Evolutionary conservation across 108 stramenopile genomes (phyloP).

Genomic region (Cyclotella kingstonii): DNA sequence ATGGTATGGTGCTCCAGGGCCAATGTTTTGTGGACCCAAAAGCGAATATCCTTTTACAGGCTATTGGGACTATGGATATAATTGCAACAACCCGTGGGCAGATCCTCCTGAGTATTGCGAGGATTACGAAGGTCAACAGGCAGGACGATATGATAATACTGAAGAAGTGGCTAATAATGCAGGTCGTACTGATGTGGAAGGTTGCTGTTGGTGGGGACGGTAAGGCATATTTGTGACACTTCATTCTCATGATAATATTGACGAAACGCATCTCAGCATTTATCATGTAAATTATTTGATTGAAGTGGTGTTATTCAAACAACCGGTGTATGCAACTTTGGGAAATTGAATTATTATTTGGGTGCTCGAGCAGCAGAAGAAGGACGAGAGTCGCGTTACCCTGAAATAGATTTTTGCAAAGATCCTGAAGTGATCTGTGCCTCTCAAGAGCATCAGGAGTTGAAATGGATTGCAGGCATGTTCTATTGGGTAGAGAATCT

Average conservation of each 20-base stretch:
- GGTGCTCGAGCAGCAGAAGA: conserved; percentile 25
- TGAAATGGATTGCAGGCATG: conserved; percentile 14
- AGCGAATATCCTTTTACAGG: conserved; percentile 21
- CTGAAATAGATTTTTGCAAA: conserved; percentile 34
- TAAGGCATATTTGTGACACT: background rate
- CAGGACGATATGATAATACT: conserved; percentile 28
- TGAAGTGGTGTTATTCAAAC: conserved; percentile 13
- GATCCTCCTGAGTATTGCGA: conserved; percentile 23
- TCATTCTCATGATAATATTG: background rate
- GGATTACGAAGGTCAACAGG: conserved; percentile 32
- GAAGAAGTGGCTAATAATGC: conserved; percentile 19
- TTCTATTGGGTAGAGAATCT: conserved; percentile 12
- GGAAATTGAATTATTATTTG: conserved; percentile 40
- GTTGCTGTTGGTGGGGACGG: conserved; percentile 49
- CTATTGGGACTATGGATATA: conserved; percentile 13
- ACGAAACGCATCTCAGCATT: too few relatives aligned
- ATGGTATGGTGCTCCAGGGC: conserved; percentile 49
- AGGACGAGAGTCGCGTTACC: conserved; percentile 15
- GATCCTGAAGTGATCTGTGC: conserved; percentile 9
- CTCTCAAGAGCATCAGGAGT: conserved; percentile 7
- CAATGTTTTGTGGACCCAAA: conserved; percentile 41
- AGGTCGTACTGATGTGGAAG: conserved; percentile 45
- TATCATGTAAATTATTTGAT: background rate
- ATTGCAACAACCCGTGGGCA: conserved; percentile 27
- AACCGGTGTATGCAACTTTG: conserved; percentile 31